Evolutionary conservation across 805 yeast species (phyloP).

Genomic region (Diddensiella santjacobensis): DNA sequence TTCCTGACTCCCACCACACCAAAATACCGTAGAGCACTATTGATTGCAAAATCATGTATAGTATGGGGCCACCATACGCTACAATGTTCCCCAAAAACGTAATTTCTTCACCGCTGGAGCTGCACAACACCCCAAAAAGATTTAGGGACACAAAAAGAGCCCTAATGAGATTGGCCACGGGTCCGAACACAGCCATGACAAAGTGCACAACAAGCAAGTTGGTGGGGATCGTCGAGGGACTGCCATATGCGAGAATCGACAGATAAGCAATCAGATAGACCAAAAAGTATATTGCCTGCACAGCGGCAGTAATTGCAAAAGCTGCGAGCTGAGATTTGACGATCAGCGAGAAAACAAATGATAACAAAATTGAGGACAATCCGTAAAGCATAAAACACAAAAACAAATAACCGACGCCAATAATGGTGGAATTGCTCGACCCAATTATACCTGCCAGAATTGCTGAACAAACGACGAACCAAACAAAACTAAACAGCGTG

Average conservation of each 20-base stretch:
- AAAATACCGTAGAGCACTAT: constrained; percentile 24
- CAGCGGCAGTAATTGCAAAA: constrained; percentile 35
- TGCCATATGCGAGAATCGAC: constrained; percentile 31
- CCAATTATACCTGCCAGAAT: constrained; percentile 30
- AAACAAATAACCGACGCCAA: constrained; percentile 34
- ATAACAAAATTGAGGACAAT: constrained; percentile 27
- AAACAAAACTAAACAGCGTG: constrained; percentile 26
- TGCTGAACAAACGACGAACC: constrained; percentile 26
- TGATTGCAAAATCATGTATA: constrained; percentile 31
- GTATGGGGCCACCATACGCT: constrained; percentile 35
- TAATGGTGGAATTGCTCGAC: constrained; percentile 21
- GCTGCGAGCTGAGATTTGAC: constrained; percentile 38
- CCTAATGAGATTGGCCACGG: constrained; percentile 30
- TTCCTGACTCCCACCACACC: constrained; percentile 36
- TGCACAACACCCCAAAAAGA: constrained; percentile 33
- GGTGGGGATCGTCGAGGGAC: constrained; percentile 26
- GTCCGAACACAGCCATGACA: constrained; percentile 30
- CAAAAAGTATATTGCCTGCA: constrained; percentile 32
- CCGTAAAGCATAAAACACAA: constrained; percentile 33
- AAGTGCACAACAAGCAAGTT: constrained; percentile 29
- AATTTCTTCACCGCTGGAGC: constrained; percentile 20
- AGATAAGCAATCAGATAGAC: constrained; percentile 33
- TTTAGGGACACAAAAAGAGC: constrained; percentile 32
- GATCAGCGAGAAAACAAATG: constrained; percentile 32
- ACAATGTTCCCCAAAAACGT: constrained; percentile 30